Conservation (phyloP, 768 basidiomycete species). For the Rhizopogon vesiculosus region DNA sequence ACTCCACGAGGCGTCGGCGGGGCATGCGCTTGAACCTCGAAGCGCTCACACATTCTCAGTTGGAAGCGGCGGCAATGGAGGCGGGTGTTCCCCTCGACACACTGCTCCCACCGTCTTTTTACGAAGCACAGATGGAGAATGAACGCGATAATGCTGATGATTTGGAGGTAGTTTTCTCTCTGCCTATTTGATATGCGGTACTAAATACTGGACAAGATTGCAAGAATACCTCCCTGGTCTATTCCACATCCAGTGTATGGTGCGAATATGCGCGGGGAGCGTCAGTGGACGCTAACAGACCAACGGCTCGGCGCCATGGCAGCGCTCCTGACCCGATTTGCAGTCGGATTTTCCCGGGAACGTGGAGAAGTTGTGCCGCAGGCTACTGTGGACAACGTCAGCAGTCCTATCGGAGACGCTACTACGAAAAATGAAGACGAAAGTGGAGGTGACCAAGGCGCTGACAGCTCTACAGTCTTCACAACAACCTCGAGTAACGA, state of each 20-base stretch:
- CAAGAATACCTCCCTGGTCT: background rate
- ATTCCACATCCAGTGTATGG: constrained; percentile 15
- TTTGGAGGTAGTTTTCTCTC: background rate
- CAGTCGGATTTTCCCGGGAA: constrained; percentile 35
- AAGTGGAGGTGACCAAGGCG: background rate
- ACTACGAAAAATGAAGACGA: too few relatives aligned
- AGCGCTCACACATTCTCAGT: constrained; percentile 48
- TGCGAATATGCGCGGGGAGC: background rate
- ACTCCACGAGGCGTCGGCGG: constrained; percentile 14
- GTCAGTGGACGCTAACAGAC: constrained; percentile 39
- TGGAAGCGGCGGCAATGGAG: constrained; percentile 62
- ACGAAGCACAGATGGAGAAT: constrained; percentile 11
- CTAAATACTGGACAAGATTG: background rate
- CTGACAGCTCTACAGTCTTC: constrained; percentile 6
- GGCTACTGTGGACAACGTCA: background rate
- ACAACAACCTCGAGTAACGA: constrained; percentile 4
- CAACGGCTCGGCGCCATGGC: constrained; percentile 57
- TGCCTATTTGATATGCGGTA: background rate
- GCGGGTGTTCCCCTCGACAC: constrained; percentile 56
- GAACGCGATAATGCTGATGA: background rate
- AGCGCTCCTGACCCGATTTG: constrained; percentile 47
- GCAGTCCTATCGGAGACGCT: background rate
- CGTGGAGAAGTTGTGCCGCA: constrained; percentile 2
- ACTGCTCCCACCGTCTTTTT: constrained; percentile 40
- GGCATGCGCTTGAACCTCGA: constrained; percentile 62